Conservation (phyloP, 2,329 filamentous ascomycete species). For the Emmonsiellopsis sp. region DNA sequence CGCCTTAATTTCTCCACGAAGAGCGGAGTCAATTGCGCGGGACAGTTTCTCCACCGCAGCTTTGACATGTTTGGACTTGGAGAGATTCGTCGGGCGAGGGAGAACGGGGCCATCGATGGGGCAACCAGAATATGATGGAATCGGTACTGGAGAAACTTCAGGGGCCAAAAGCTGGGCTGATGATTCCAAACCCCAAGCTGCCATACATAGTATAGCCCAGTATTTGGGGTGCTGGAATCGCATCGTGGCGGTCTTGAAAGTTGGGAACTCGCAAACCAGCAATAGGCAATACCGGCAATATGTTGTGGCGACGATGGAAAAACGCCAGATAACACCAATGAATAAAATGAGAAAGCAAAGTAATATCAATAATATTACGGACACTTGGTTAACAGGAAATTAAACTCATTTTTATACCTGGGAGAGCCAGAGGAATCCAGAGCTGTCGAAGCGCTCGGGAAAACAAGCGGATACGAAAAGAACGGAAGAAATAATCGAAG, state of each 20-base stretch:
- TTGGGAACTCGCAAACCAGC: neutral
- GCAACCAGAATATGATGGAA: constrained; percentile 11
- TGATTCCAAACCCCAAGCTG: neutral
- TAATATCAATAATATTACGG: no score
- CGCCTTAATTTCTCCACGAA: constrained; percentile 22
- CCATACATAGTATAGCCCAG: neutral
- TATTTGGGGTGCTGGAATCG: neutral
- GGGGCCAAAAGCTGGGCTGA: neutral
- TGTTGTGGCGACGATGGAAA: no score
- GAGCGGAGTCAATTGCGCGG: constrained; percentile 19
- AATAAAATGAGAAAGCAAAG: no score
- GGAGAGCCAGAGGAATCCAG: no score
- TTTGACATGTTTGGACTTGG: constrained; percentile 18
- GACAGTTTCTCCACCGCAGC: constrained; percentile 21
- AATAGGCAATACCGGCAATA: no score
- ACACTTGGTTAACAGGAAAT: no score
- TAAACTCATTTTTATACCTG: no score
- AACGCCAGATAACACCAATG: no score
- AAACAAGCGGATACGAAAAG: no score
- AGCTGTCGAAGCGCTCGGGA: no score
- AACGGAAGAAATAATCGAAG: no score
- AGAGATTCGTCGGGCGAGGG: constrained; percentile 22
- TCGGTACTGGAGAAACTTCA: constrained; percentile 13
- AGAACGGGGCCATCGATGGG: constrained; percentile 18
- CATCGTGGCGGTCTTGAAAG: neutral